Conservation (phyloP, 2,329 filamentous ascomycete genomes). For the Colletotrichum sp. region DNA sequence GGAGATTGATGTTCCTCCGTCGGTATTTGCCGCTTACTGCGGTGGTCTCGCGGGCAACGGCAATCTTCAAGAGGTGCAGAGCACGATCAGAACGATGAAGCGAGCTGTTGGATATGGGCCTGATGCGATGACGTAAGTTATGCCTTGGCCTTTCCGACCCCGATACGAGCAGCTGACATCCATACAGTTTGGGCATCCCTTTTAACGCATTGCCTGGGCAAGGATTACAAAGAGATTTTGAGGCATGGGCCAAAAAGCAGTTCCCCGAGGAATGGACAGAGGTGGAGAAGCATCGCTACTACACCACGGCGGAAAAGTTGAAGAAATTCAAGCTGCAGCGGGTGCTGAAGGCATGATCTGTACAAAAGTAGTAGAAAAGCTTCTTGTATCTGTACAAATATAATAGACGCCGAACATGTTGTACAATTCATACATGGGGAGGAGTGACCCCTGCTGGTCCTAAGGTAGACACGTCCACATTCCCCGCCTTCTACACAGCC, state of each 20-base stretch:
- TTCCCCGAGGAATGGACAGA: slow-evolving; percentile 75
- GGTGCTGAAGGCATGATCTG: slow-evolving; percentile 53
- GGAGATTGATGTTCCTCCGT: slow-evolving; percentile 78
- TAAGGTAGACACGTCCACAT: neutral
- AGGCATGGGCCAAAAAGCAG: slow-evolving; percentile 73
- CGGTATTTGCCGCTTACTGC: slow-evolving; percentile 78
- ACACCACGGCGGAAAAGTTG: slow-evolving; percentile 47
- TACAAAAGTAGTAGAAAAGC: slow-evolving; percentile 26
- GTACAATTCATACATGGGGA: slow-evolving; percentile 25
- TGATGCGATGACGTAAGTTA: slow-evolving; percentile 73
- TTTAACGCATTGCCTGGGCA: slow-evolving; percentile 76
- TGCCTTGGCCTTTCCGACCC: neutral
- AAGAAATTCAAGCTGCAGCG: slow-evolving; percentile 56
- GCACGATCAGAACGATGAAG: slow-evolving; percentile 71
- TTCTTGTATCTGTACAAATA: slow-evolving; percentile 24
- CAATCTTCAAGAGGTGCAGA: slow-evolving; percentile 70
- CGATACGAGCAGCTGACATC: neutral
- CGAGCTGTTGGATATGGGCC: slow-evolving; percentile 69
- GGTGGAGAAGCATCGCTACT: slow-evolving; percentile 60
- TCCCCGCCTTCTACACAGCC: neutral
- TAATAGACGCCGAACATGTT: slow-evolving; percentile 25
- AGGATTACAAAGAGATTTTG: slow-evolving; percentile 71
- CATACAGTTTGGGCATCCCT: slow-evolving; percentile 70
- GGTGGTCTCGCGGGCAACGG: slow-evolving; percentile 78
- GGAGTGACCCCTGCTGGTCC: neutral